These are phyloP conservation scores for Blumeriella jaapii DNA, from an alignment of 2,329 filamentous ascomycete genomes.

Conservation along the genomic window DNA sequence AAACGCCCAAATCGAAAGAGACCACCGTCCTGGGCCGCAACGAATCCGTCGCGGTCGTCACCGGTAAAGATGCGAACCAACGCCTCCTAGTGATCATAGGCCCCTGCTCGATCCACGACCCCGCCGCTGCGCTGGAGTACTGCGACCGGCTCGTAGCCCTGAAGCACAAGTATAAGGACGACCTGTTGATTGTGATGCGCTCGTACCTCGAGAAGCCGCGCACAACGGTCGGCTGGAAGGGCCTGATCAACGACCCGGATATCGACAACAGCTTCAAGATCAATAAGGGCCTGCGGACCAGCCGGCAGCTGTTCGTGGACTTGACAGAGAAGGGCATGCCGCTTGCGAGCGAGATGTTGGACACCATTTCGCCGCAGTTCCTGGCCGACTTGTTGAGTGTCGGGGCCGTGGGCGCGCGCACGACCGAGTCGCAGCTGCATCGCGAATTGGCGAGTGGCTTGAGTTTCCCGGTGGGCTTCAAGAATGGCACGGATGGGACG, in stretches of 20 bases:
- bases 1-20: constrained; percentile 30
- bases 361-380: constrained; percentile 97
- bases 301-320: constrained; percentile 85
- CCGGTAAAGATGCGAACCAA: constrained; percentile 47
- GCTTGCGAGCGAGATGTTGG: constrained; percentile 92
- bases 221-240: constrained; percentile 98
- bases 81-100: constrained; percentile 72
- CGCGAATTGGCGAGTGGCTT: constrained; percentile 87
- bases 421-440: constrained; percentile 92
- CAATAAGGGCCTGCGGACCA: constrained; percentile 86
- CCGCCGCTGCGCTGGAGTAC: constrained; percentile 81
- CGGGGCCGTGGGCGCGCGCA: constrained; percentile 89
- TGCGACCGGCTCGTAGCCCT: constrained; percentile 70
- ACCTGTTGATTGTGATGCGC: constrained; percentile 93
- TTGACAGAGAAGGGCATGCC: constrained; percentile 89
- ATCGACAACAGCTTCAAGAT: constrained; percentile 99
- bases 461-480: constrained; percentile 97
- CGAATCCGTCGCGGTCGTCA: constrained; percentile 58
- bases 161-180: constrained; percentile 79
- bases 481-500: constrained; percentile 94
- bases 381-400: constrained; percentile 83
- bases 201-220: constrained; percentile 97
- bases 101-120: constrained; percentile 96
- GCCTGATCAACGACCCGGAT: constrained; percentile 95
- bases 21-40: constrained; percentile 52